phyloP scores from a whole-genome alignment of 1,139 yeast species.

The Taphrina flavorubra region DNA sequence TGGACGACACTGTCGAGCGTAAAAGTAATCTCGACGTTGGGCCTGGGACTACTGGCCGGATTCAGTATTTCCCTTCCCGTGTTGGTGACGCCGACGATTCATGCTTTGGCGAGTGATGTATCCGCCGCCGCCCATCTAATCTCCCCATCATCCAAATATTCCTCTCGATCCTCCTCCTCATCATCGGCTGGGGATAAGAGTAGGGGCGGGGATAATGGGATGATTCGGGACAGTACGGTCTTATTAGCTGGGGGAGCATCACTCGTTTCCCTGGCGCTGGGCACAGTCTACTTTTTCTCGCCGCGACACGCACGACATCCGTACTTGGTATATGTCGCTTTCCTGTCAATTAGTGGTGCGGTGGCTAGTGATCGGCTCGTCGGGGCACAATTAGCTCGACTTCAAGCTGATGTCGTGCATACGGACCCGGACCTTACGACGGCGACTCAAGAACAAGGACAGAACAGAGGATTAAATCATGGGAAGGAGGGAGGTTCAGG shows the following conservation, averaged over 20 bases:
- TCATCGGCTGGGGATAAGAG: background rate
- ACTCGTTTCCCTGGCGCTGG: background rate
- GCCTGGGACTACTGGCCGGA: slow-evolving; percentile 25
- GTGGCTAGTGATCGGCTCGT: background rate
- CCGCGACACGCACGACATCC: slow-evolving; percentile 25
- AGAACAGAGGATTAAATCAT: too few species aligned
- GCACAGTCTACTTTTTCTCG: background rate
- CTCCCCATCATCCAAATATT: too few species aligned
- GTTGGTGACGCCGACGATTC: slow-evolving; percentile 10
- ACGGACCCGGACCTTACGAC: too few species aligned
- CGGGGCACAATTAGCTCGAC: background rate
- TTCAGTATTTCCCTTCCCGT: slow-evolving; percentile 13
- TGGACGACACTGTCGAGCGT: slow-evolving; percentile 11
- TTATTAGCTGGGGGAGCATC: background rate
- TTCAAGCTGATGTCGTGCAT: background rate
- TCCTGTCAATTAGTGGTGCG: background rate
- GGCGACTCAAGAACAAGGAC: background rate
- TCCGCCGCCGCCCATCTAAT: too few species aligned
- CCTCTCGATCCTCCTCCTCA: background rate
- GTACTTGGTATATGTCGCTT: slow-evolving; percentile 13
- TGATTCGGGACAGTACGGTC: too few species aligned
- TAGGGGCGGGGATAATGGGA: background rate
- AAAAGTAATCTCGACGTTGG: slow-evolving; percentile 32
- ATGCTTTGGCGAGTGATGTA: background rate
- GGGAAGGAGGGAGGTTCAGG: background rate